A percentile compares a stretch with the other conserved stretches of the same genome.
Evolutionary conservation across 2,329 filamentous ascomycete species (phyloP).

Genomic region (Curvularia hawaiiensis): DNA sequence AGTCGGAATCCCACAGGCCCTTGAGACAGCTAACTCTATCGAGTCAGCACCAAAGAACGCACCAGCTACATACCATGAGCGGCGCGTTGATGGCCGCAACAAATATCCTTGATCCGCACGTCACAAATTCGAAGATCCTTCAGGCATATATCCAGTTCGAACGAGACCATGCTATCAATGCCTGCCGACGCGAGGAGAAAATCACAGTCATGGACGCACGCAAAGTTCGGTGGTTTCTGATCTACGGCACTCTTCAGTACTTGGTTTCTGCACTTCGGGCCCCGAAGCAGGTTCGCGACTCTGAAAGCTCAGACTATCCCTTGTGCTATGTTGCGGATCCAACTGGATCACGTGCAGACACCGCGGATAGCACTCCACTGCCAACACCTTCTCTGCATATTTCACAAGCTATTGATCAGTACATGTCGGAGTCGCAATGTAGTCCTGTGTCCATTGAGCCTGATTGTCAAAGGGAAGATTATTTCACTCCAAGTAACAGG

Average conservation of each 20-base stretch:
- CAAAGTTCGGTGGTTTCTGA: slow-evolving; percentile 77
- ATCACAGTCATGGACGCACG: slow-evolving; percentile 69
- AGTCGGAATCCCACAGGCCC: slow-evolving; percentile 41
- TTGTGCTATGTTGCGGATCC: slow-evolving; percentile 55
- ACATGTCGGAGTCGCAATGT: slow-evolving; percentile 16
- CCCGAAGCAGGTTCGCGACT: slow-evolving; percentile 66
- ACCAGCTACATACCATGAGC: slow-evolving; percentile 57
- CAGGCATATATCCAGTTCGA: slow-evolving; percentile 74
- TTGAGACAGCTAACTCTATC: slow-evolving; percentile 45
- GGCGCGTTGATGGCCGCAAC: slow-evolving; percentile 59
- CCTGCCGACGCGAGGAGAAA: slow-evolving; percentile 61
- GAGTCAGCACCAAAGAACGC: slow-evolving; percentile 50
- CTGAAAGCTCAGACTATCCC: slow-evolving; percentile 63
- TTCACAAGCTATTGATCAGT: slow-evolving; percentile 25
- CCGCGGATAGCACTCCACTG: slow-evolving; percentile 22
- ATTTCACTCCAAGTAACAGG: slow-evolving; percentile 33
- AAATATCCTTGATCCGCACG: slow-evolving; percentile 47
- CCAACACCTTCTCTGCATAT: slow-evolving; percentile 14
- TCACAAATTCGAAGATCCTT: slow-evolving; percentile 60
- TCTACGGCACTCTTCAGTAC: slow-evolving; percentile 77
- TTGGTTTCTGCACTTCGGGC: slow-evolving; percentile 67
- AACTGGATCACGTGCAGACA: slow-evolving; percentile 45
- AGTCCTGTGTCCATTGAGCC: slow-evolving; percentile 46
- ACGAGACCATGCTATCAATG: slow-evolving; percentile 58
- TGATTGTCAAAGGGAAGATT: slow-evolving; percentile 53